Percentiles rank a stretch among this genome's conserved stretches.
phyloP scores from a whole-genome alignment of 1,284 basidiomycete genomes.

The Cystobasidiaceae sp. region DNA sequence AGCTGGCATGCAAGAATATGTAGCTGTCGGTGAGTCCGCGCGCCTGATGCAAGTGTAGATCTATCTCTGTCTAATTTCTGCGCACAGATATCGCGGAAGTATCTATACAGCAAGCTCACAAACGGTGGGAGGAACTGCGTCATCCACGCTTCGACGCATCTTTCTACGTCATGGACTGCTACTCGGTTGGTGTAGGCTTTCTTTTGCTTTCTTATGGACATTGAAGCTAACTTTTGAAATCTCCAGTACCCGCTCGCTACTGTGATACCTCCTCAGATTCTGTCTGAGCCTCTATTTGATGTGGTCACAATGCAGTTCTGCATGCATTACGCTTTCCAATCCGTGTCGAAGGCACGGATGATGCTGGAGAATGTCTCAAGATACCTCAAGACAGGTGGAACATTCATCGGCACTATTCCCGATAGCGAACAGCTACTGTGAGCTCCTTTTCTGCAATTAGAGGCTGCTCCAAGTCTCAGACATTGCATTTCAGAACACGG shows the following conservation, averaged over 20 bases:
- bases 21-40: slow-evolving; percentile 68
- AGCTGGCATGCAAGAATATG: slow-evolving; percentile 70
- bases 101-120: slow-evolving; percentile 82
- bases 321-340: slow-evolving; percentile 99
- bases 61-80: neutral
- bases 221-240: slow-evolving; percentile 5
- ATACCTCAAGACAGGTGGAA: slow-evolving; percentile 73
- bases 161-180: slow-evolving; percentile 88
- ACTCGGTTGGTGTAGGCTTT: slow-evolving; percentile 51
- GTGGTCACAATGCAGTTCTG: slow-evolving; percentile 98
- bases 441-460: slow-evolving; percentile 46
- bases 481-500: slow-evolving; percentile 54
- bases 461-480: neutral
- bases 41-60: neutral
- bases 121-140: slow-evolving; percentile 58
- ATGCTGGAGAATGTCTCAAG: slow-evolving; percentile 89
- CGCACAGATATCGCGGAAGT: slow-evolving; percentile 77
- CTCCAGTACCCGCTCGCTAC: slow-evolving; percentile 59
- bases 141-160: slow-evolving; percentile 62
- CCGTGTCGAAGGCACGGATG: slow-evolving; percentile 70
- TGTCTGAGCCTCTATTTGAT: slow-evolving; percentile 63
- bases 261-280: slow-evolving; percentile 60
- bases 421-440: slow-evolving; percentile 73
- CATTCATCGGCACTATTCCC: slow-evolving; percentile 93
- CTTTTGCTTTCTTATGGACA: neutral